Conservation (phyloP, 306 rosid species). For the Sophora flavescens region DNA sequence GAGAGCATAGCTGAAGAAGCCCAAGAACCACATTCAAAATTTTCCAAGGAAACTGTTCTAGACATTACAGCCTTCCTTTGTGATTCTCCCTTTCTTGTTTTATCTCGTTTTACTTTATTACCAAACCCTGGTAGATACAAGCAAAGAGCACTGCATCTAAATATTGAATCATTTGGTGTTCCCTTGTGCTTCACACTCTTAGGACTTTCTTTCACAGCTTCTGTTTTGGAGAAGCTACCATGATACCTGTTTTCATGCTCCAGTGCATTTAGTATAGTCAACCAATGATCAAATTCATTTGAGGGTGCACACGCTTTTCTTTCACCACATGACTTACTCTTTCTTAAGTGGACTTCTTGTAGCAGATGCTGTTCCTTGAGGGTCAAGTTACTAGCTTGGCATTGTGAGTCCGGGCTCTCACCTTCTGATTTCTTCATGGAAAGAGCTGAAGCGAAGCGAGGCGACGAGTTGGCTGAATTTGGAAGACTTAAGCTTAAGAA, state of each 20-base stretch:
- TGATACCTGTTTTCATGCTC: constrained; percentile 46
- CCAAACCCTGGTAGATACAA: constrained; percentile 75
- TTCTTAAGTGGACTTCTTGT: constrained; percentile 50
- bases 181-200: constrained; percentile 44
- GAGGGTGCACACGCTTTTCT: constrained; percentile 53
- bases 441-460: constrained; percentile 45
- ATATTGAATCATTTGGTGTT: constrained; percentile 46
- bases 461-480: constrained; percentile 71
- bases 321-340: constrained; percentile 76
- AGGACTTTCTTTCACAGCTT: constrained; percentile 46
- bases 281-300: constrained; percentile 71
- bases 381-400: constrained; percentile 34
- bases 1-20: constrained; percentile 66
- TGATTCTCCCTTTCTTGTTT: constrained; percentile 55
- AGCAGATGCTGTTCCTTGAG: constrained; percentile 42
- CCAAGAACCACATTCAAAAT: constrained; percentile 97
- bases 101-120: constrained; percentile 62
- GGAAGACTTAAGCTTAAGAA: constrained; percentile 85
- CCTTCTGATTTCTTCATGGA: constrained; percentile 56
- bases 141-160: constrained; percentile 82
- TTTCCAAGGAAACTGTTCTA: constrained; percentile 80
- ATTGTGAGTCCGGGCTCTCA: constrained; percentile 49
- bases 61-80: constrained; percentile 53
- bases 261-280: constrained; percentile 46
- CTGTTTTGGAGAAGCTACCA: constrained; percentile 48